Evolutionary conservation across 1,284 basidiomycete genomes (phyloP), one percentile per base, ranked within the genome.

Genomic region (Rhodotorula sp.): DNA sequence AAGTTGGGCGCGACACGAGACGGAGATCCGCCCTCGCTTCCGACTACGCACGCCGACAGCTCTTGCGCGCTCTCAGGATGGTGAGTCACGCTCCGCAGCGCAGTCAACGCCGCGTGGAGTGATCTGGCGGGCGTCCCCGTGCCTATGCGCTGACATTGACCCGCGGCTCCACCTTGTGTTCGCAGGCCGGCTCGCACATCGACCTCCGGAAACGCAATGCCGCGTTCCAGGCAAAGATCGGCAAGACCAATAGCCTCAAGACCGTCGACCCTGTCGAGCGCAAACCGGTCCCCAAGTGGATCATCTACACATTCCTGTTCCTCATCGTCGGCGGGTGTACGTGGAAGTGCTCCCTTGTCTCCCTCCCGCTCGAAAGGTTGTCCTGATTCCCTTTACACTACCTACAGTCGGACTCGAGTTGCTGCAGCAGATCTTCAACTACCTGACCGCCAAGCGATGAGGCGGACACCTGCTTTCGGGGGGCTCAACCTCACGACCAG

Each of bases 161-260:
- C 48, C 10, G 21, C 54, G 15, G 39, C 31, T 31, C 49, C 49
- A 39, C 23, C 48, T 34, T 1, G 21, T 34, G 8, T 26, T 8
- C 31, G n/a, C 56, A 72, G 70, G 70, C 70, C 63, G 70, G 70
- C 23, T 63, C 64, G 34, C 70, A 72, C 64, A 72, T 68, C 39
- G 70, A 72, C 47, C 58, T 72, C 21, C 64, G 70, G 46, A 68
- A 68, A 47, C 70, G 70, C 43, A 72, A 72, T 51, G 60, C 65
- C 46, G 70, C 70, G 52, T 72, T 72, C 51, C 61, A 65, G 21
- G 39, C 61, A 4, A 68, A 65, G 26, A 62, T 65, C 15, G 70
- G 70, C 54, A 72, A 72, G 67, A 26, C 57, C 51, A 68, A 69
- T 61, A 59, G 49, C 51, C 63, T 66, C n/a, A 72, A 68, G 26